Conservation (phyloP, 176 grass and related monocot species). For the Bonia amplexicaulis region DNA sequence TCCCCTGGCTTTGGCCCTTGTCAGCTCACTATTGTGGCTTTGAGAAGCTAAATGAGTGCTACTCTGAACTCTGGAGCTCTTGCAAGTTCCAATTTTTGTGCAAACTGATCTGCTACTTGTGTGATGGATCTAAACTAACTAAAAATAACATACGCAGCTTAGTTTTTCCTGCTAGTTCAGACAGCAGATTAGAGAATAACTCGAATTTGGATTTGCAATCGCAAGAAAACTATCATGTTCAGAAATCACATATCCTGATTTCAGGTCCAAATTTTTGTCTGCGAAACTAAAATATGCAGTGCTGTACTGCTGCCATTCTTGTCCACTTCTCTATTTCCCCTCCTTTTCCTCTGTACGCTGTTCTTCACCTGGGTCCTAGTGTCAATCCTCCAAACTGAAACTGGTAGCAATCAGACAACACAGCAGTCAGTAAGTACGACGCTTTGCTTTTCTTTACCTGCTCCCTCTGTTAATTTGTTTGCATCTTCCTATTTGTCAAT, state of each 20-base stretch:
- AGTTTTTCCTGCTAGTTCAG: not conserved
- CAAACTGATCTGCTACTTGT: not conserved
- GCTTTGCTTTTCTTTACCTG: not conserved
- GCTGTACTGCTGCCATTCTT: not conserved
- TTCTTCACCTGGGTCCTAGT: not conserved
- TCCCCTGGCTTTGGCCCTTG: not conserved
- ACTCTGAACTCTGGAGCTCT: not conserved
- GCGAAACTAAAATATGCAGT: not conserved
- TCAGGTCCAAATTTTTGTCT: not conserved
- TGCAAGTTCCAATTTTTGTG: not conserved
- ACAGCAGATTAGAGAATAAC: not conserved
- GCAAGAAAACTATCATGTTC: not conserved
- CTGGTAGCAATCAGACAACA: not conserved
- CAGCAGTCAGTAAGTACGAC: not conserved
- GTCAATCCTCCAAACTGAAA: not conserved
- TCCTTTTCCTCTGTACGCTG: not conserved
- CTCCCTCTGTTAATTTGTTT: not conserved
- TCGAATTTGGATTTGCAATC: not conserved
- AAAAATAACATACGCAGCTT: not conserved
- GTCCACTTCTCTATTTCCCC: not conserved
- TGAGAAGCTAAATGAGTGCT: not conserved
- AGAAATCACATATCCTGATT: not conserved
- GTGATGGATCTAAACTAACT: not conserved
- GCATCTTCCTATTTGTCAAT: not conserved
- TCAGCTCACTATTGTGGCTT: not conserved